phyloP scores from a whole-genome alignment of 805 yeast species.

The Lachancea mirantina region DNA sequence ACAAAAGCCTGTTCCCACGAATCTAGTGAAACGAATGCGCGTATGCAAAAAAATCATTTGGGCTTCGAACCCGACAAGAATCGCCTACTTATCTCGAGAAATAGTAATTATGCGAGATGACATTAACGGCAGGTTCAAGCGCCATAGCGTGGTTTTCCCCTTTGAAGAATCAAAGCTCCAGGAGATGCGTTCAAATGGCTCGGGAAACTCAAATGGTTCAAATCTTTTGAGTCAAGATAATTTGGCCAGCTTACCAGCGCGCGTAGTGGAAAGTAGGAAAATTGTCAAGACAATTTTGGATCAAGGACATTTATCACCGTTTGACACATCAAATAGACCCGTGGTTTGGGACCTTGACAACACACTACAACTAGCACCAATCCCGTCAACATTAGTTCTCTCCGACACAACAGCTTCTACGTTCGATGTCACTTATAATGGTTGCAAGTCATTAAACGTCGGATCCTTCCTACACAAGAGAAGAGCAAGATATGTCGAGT shows the following conservation, averaged over 20 bases:
- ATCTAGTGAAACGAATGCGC: constrained; percentile 64
- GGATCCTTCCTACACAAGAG: constrained; percentile 46
- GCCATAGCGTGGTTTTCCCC: constrained; percentile 58
- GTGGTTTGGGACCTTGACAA: constrained; percentile 65
- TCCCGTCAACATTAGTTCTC: constrained; percentile 62
- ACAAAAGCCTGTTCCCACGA: constrained; percentile 57
- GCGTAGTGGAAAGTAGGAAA: constrained; percentile 54
- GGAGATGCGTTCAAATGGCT: too few species aligned
- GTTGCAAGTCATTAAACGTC: constrained; percentile 72
- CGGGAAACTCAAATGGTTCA: constrained; percentile 20
- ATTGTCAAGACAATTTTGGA: constrained; percentile 74
- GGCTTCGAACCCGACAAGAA: constrained; percentile 72
- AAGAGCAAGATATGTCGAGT: constrained; percentile 65
- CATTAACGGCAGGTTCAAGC: constrained; percentile 56
- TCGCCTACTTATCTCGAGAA: constrained; percentile 80
- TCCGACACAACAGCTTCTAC: constrained; percentile 64
- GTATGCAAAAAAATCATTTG: constrained; percentile 47
- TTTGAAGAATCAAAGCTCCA: constrained; percentile 7
- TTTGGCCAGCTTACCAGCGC: constrained; percentile 36
- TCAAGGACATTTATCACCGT: constrained; percentile 86
- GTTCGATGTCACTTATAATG: constrained; percentile 73
- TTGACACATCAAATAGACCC: constrained; percentile 52
- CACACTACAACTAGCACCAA: constrained; percentile 61
- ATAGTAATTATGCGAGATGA: constrained; percentile 70
- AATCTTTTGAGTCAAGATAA: constrained; percentile 30